phyloP scores from a whole-genome alignment of 2,329 filamentous ascomycete genomes.

The Periconia sp. region DNA sequence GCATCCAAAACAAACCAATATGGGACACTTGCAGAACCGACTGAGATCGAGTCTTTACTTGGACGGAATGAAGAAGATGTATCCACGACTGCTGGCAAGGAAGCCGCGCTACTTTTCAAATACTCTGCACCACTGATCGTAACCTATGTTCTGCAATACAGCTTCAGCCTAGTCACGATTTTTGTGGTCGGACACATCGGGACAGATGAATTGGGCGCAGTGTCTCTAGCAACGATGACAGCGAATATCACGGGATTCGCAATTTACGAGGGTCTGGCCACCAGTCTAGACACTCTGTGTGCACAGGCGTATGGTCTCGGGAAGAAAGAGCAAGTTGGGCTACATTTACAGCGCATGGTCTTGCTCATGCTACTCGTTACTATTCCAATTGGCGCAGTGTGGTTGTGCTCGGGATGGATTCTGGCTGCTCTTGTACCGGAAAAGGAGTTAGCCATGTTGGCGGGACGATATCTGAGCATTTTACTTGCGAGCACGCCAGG shows the following conservation, averaged over 20 bases:
- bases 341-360: slow-evolving; percentile 61
- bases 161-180: slow-evolving; percentile 58
- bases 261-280: slow-evolving; percentile 59
- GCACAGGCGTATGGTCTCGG: slow-evolving; percentile 60
- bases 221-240: slow-evolving; percentile 59
- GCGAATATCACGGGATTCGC: slow-evolving; percentile 62
- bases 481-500: slow-evolving; percentile 59
- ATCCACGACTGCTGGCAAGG: slow-evolving; percentile 29
- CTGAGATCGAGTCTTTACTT: slow-evolving; percentile 35
- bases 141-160: slow-evolving; percentile 63
- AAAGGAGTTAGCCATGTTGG: slow-evolving; percentile 54
- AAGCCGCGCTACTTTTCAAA: slow-evolving; percentile 43
- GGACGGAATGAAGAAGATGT: slow-evolving; percentile 20
- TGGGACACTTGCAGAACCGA: slow-evolving; percentile 31
- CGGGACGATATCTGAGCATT: slow-evolving; percentile 57
- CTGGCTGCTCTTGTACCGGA: slow-evolving; percentile 56
- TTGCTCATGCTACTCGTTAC: slow-evolving; percentile 56
- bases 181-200: slow-evolving; percentile 61
- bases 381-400: slow-evolving; percentile 57
- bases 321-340: slow-evolving; percentile 54
- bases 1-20: slow-evolving; percentile 29
- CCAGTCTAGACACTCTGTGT: slow-evolving; percentile 58
- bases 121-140: slow-evolving; percentile 58
- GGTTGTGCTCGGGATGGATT: slow-evolving; percentile 57
- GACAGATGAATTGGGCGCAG: slow-evolving; percentile 59